Conservation (phyloP, 2,329 filamentous ascomycete genomes). For the Arthrobotrys entomopaga region DNA sequence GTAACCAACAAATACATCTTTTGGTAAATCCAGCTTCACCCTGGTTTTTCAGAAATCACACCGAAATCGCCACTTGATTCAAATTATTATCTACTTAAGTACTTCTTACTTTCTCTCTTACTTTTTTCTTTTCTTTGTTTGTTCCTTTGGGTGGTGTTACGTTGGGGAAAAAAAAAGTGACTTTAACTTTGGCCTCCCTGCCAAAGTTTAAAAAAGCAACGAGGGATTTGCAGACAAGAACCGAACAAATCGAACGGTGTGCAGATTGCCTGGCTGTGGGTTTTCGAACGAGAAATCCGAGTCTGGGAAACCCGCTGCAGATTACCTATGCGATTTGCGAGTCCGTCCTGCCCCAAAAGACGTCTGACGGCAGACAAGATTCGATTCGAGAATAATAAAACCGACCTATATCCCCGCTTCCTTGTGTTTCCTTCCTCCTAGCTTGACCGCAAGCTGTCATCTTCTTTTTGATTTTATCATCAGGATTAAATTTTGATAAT, state of each 20-base stretch:
- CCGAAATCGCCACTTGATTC: not conserved
- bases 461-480: conserved; percentile 26
- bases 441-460: conserved; percentile 25
- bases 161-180: conserved; percentile 35
- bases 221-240: conserved; percentile 49
- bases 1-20: conserved; percentile 23
- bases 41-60: conserved; percentile 17
- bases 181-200: conserved; percentile 26
- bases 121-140: conserved; percentile 21
- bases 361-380: conserved; percentile 34
- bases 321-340: conserved; percentile 32
- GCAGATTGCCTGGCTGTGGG: conserved; percentile 24
- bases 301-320: conserved; percentile 39
- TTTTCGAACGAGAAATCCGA: conserved; percentile 37
- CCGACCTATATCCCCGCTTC: conserved; percentile 38
- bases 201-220: conserved; percentile 52
- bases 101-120: too few relatives aligned
- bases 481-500: conserved; percentile 19
- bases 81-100: too few relatives aligned
- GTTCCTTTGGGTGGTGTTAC: conserved; percentile 54
- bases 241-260: conserved; percentile 42
- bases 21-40: conserved; percentile 24
- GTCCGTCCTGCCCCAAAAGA: conserved; percentile 39
- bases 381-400: conserved; percentile 33
- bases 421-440: conserved; percentile 9